Percentiles rank a stretch among this genome's conserved stretches.
These are phyloP conservation scores for Sordaria brevicollis DNA, from an alignment of 495 filamentous ascomycete species.

Conservation along the genomic window DNA sequence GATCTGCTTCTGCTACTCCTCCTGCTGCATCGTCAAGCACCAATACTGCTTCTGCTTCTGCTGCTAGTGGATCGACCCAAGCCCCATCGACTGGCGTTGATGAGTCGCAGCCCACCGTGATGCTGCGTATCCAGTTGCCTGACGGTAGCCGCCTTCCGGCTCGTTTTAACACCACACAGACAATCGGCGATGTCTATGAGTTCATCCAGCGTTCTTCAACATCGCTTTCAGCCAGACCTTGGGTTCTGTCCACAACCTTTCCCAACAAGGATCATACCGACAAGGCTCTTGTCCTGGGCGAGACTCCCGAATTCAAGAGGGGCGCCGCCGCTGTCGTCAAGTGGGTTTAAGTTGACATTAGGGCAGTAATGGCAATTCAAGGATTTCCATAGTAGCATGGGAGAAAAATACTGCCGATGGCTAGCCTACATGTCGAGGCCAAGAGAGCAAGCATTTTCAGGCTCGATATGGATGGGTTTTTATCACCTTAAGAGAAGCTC, in stretches of 20 bases:
- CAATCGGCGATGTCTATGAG: slow-evolving; percentile 79
- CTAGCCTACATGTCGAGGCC: neutral
- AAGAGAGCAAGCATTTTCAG: neutral
- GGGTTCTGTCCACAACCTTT: slow-evolving; percentile 89
- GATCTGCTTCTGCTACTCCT: slow-evolving; percentile 23
- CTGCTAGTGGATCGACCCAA: slow-evolving; percentile 25
- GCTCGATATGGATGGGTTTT: neutral
- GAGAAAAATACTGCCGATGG: neutral
- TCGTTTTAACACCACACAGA: slow-evolving; percentile 86
- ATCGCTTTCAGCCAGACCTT: slow-evolving; percentile 47
- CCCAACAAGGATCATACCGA: slow-evolving; percentile 89
- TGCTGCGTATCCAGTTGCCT: slow-evolving; percentile 78
- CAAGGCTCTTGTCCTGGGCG: slow-evolving; percentile 54
- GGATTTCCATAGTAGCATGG: neutral
- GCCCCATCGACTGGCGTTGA: slow-evolving; percentile 48
- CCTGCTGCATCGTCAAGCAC: slow-evolving; percentile 21
- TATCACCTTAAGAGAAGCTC: neutral
- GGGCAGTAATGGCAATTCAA: neutral
- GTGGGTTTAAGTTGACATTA: slow-evolving; percentile 45
- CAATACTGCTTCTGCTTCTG: slow-evolving; percentile 30
- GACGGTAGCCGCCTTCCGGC: slow-evolving; percentile 80
- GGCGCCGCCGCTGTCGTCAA: slow-evolving; percentile 82
- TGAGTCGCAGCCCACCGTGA: slow-evolving; percentile 64
- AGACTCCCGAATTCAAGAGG: slow-evolving; percentile 71
- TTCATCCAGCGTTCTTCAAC: slow-evolving; percentile 67